A percentile compares a stretch with the other conserved stretches of the same genome.
phyloP scores from a whole-genome alignment of 345 rosid genomes.

The Salix suchowensis region DNA sequence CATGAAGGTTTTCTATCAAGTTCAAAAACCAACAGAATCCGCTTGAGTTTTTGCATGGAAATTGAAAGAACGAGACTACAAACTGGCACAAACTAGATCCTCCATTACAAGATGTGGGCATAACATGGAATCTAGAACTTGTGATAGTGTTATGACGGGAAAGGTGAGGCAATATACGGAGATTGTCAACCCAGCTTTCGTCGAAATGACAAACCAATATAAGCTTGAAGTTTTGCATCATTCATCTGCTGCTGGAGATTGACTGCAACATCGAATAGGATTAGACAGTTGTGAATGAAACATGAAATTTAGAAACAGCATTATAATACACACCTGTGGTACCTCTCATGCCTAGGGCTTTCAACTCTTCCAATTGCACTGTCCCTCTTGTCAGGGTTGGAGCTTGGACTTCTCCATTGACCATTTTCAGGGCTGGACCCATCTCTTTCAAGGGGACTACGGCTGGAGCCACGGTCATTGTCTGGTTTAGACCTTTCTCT shows the following conservation, averaged over 20 bases:
- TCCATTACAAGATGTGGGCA: background rate
- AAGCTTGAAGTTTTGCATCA: constrained; percentile 5
- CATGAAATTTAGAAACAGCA: background rate
- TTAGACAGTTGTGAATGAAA: background rate
- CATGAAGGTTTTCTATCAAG: background rate
- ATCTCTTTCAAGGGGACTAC: constrained; percentile 39
- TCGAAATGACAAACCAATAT: background rate
- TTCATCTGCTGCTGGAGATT: constrained; percentile 38
- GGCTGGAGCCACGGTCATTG: constrained; percentile 41
- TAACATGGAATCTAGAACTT: background rate
- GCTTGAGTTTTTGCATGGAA: background rate
- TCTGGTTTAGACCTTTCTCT: constrained; percentile 33
- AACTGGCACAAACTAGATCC: constrained; percentile 2
- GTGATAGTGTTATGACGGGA: too few relatives aligned
- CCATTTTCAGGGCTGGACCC: constrained; percentile 45
- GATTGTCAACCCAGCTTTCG: background rate
- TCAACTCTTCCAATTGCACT: constrained; percentile 46
- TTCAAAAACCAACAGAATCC: background rate
- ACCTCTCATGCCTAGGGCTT: constrained; percentile 49
- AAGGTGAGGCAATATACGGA: background rate
- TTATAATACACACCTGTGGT: constrained; percentile 30
- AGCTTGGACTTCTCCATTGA: constrained; percentile 18
- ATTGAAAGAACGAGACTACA: background rate
- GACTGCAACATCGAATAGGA: constrained; percentile 18
- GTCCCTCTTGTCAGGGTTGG: constrained; percentile 19